Evolutionary conservation across 495 filamentous ascomycete species (phyloP), one percentile per base, ranked within the genome.

Genomic region (Podospora australis): DNA sequence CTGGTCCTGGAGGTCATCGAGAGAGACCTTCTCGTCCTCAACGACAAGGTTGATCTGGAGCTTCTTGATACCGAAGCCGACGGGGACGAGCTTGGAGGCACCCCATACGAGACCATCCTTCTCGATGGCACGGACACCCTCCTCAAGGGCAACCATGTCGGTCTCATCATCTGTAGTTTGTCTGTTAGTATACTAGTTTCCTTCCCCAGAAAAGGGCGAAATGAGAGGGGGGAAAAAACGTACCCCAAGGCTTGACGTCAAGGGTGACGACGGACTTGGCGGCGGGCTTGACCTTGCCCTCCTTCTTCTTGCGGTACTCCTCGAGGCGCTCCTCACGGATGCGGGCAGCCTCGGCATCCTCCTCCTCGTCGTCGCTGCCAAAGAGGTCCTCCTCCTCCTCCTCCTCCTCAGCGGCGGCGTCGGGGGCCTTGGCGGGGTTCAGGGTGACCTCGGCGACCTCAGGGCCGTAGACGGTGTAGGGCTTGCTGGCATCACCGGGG

Each of bases 211-310:
- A 23, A 35, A 2, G 11, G 10, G 17, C 16, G 14, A 7, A 14
- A 48, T 17, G 44, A n/a, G 11, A 6, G 21, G 9, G 24, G 4
- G 6, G 36, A 4, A 6, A 29, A 28, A 55, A 79, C 84, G 58
- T 84, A 95, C 94, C 92, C 92, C 92, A 98, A 51, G 92, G 94
- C 80, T 98, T 98, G 50, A 98, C 88, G 58, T 96, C 91, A 52
- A 98, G 56, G 36, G 88, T 97, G 58, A 97, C 91, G 44, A 96
- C 71, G 30, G 90, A 95, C 82, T 98, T 98, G 58, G 92, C 92
- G 47, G 81, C 83, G 57, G 80, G 75, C 86, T 96, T 96, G 57
- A 78, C 69, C 79, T 95, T 95, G 64, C 72, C 77, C 62, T 83
- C 90, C 86, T 98, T 97, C 83, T 98, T 98, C 74, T 87, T 86